Evolutionary conservation across 768 basidiomycete species (phyloP).

Genomic region (Coprinopsis strossmayeri): DNA sequence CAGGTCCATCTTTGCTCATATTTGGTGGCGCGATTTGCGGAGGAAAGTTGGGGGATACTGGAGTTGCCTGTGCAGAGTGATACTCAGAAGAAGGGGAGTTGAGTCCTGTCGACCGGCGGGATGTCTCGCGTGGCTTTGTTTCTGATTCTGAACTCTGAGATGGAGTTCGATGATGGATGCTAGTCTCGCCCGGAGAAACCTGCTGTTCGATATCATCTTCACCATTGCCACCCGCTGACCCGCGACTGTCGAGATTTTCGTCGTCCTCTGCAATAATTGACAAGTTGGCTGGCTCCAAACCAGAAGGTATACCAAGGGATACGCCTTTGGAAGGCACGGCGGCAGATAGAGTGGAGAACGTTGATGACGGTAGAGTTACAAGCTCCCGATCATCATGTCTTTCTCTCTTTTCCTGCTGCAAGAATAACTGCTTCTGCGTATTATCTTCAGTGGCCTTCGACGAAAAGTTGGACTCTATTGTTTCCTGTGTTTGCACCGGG

Average conservation of each 20-base stretch:
- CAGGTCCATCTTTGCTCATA: no score
- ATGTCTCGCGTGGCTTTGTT: not conserved
- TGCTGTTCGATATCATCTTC: not conserved
- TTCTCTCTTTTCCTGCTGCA: no score
- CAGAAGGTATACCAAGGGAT: no score
- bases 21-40: not conserved
- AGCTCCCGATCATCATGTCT: no score
- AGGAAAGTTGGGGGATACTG: slow-evolving; percentile 6
- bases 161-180: not conserved
- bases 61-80: slow-evolving; percentile 9
- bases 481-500: not conserved
- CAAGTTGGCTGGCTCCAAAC: slow-evolving; percentile 34
- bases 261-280: slow-evolving; percentile 73
- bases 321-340: slow-evolving; percentile 5
- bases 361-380: no score
- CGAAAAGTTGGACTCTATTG: no score
- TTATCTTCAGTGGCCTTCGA: no score
- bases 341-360: not conserved
- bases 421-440: no score
- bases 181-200: not conserved
- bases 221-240: not conserved
- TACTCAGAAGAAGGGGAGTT: slow-evolving; percentile 8
- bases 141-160: not conserved
- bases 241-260: slow-evolving; percentile 25
- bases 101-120: not conserved